Percentiles rank a stretch among this genome's conserved stretches.
Conservation (phyloP, 2,329 filamentous ascomycete species). For the Hypoxylon sp. region DNA sequence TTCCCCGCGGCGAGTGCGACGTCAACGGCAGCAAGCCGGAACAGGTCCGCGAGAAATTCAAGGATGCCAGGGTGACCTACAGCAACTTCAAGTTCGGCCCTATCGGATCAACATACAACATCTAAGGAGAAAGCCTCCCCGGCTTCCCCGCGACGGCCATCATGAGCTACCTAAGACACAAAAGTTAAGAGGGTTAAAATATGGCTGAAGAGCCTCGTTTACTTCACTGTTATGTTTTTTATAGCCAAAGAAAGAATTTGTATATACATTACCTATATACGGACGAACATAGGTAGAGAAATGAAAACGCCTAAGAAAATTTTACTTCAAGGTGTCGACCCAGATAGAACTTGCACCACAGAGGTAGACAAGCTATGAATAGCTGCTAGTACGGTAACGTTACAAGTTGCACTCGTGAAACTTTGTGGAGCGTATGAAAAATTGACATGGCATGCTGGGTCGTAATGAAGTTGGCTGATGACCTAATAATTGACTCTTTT, state of each 20-base stretch:
- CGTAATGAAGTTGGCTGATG: background rate
- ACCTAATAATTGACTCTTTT: constrained; percentile 15
- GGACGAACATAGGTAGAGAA: constrained; percentile 14
- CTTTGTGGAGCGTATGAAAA: background rate
- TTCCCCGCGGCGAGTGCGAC: constrained; percentile 63
- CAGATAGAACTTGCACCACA: background rate
- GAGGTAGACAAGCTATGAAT: background rate
- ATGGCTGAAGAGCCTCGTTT: background rate
- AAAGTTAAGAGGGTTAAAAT: background rate
- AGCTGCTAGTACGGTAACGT: background rate
- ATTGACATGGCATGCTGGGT: constrained; percentile 1
- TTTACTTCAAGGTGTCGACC: background rate
- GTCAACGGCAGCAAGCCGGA: constrained; percentile 61
- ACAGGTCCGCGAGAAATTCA: constrained; percentile 57
- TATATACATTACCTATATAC: background rate
- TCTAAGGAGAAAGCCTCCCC: constrained; percentile 23
- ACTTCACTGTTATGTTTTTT: constrained; percentile 14
- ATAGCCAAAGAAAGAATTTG: constrained; percentile 8
- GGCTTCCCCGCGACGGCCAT: constrained; percentile 8
- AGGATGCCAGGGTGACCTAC: constrained; percentile 60
- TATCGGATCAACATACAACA: constrained; percentile 59
- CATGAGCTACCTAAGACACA: constrained; percentile 21
- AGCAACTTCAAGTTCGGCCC: constrained; percentile 65
- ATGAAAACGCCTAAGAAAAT: background rate
- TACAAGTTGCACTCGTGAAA: background rate